Conservation (phyloP, 2,329 filamentous ascomycete genomes). For the Tothia fuscella region DNA sequence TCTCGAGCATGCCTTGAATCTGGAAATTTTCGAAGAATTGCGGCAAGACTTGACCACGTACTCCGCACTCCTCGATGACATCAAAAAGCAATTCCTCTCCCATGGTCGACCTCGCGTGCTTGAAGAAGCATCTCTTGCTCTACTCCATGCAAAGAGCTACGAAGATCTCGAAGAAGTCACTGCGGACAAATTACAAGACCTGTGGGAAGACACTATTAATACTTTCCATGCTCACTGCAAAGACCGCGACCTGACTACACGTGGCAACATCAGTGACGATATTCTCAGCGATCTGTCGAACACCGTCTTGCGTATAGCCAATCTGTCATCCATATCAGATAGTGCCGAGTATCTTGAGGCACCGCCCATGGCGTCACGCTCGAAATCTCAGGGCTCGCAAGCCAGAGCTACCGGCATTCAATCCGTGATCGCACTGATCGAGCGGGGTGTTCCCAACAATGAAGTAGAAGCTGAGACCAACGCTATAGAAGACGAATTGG, state of each 20-base stretch:
- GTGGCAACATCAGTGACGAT: conserved; percentile 54
- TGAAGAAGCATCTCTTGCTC: conserved; percentile 67
- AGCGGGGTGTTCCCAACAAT: conserved; percentile 55
- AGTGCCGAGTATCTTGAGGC: conserved; percentile 65
- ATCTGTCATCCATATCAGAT: conserved; percentile 68
- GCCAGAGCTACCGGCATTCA: conserved; percentile 40
- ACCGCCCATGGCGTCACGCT: conserved; percentile 29
- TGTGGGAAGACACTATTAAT: conserved; percentile 78
- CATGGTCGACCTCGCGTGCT: conserved; percentile 81
- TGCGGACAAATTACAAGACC: conserved; percentile 62
- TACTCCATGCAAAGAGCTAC: conserved; percentile 74
- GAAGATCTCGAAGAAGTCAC: conserved; percentile 82
- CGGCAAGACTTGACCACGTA: conserved; percentile 77
- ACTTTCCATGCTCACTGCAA: conserved; percentile 58
- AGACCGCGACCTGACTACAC: conserved; percentile 57
- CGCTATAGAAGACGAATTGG: conserved; percentile 66
- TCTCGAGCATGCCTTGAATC: conserved; percentile 73
- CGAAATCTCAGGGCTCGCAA: conserved; percentile 24
- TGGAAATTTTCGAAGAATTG: conserved; percentile 78
- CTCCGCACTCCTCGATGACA: conserved; percentile 71
- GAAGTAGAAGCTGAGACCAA: conserved; percentile 42
- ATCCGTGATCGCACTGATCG: conserved; percentile 59
- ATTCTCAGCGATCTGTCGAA: conserved; percentile 60
- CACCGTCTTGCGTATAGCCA: conserved; percentile 66
- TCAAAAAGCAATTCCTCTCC: conserved; percentile 87